A percentile compares a stretch with the other conserved stretches of the same genome.
phyloP scores from a whole-genome alignment of 2,329 filamentous ascomycete genomes.

The Pseudocercospora vitis region DNA sequence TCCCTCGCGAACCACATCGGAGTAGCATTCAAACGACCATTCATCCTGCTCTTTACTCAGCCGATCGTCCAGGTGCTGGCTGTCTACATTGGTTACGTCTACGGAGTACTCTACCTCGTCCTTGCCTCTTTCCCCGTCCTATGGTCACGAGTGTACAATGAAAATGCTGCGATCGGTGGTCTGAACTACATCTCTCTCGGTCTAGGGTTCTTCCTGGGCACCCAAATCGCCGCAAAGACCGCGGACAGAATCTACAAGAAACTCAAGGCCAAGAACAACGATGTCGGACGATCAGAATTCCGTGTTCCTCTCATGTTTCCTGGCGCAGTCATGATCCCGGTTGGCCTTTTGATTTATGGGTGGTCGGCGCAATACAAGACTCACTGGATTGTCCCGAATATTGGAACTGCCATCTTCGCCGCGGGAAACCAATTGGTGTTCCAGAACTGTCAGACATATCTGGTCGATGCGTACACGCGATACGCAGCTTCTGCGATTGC shows the following conservation, averaged over 20 bases:
- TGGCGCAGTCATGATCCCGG: slow-evolving; percentile 54
- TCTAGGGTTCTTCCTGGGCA: slow-evolving; percentile 60
- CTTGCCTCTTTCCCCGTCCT: slow-evolving; percentile 39
- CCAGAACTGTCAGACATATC: slow-evolving; percentile 61
- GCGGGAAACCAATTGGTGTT: slow-evolving; percentile 58
- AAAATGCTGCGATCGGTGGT: slow-evolving; percentile 35
- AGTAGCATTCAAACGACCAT: slow-evolving; percentile 38
- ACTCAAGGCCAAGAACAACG: slow-evolving; percentile 42
- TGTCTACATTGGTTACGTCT: slow-evolving; percentile 42
- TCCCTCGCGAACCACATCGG: slow-evolving; percentile 35
- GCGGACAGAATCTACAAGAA: slow-evolving; percentile 41
- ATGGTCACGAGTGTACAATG: slow-evolving; percentile 33
- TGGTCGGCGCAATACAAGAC: slow-evolving; percentile 55
- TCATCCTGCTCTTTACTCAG: slow-evolving; percentile 40
- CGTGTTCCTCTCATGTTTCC: slow-evolving; percentile 57
- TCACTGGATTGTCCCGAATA: slow-evolving; percentile 62
- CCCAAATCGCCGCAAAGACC: slow-evolving; percentile 41
- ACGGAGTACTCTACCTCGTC: slow-evolving; percentile 43
- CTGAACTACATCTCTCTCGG: slow-evolving; percentile 55
- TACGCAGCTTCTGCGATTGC: slow-evolving; percentile 54
- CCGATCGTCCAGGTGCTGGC: slow-evolving; percentile 41
- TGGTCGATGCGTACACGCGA: slow-evolving; percentile 56
- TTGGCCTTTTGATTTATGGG: slow-evolving; percentile 59
- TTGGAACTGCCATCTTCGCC: slow-evolving; percentile 58
- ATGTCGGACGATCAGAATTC: slow-evolving; percentile 44